phyloP scores from a whole-genome alignment of 345 rosid species.

The Gossypioides kirkii region DNA sequence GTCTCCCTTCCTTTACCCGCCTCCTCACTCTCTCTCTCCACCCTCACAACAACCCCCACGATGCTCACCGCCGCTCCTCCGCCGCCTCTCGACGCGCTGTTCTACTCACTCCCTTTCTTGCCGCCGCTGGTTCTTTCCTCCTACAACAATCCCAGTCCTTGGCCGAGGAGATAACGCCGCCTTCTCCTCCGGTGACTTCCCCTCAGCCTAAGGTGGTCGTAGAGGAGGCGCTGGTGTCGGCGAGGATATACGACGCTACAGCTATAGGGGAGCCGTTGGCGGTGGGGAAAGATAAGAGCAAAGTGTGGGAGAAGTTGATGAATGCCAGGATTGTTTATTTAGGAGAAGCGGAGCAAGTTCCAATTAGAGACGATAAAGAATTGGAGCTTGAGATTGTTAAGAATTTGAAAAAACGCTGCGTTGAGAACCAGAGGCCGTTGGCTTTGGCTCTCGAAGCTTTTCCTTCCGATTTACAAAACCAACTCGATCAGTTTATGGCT shows the following conservation, averaged over 20 bases:
- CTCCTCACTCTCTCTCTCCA: constrained; percentile 8
- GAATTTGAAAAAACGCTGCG: constrained; percentile 51
- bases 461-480: constrained; percentile 64
- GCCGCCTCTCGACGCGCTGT: constrained; percentile 33
- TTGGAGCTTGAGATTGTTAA: constrained; percentile 73
- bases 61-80: neutral
- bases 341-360: constrained; percentile 91
- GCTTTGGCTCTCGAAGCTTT: constrained; percentile 79
- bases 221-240: constrained; percentile 30
- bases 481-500: constrained; percentile 53
- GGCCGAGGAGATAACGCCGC: constrained; percentile 16
- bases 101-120: constrained; percentile 41
- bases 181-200: neutral
- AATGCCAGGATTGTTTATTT: constrained; percentile 73
- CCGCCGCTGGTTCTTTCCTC: constrained; percentile 20
- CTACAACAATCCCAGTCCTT: constrained; percentile 18
- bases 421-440: constrained; percentile 46
- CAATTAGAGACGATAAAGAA: constrained; percentile 65
- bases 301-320: constrained; percentile 84
- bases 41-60: neutral
- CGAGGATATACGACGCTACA: constrained; percentile 83
- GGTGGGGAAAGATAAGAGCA: constrained; percentile 70
- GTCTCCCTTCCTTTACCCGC: constrained; percentile 11
- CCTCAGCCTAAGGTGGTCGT: constrained; percentile 22
- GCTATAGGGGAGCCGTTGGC: constrained; percentile 92